Base-by-base conservation (phyloP, 768 basidiomycete species). In the Boletus vinaceobasis region DNA sequence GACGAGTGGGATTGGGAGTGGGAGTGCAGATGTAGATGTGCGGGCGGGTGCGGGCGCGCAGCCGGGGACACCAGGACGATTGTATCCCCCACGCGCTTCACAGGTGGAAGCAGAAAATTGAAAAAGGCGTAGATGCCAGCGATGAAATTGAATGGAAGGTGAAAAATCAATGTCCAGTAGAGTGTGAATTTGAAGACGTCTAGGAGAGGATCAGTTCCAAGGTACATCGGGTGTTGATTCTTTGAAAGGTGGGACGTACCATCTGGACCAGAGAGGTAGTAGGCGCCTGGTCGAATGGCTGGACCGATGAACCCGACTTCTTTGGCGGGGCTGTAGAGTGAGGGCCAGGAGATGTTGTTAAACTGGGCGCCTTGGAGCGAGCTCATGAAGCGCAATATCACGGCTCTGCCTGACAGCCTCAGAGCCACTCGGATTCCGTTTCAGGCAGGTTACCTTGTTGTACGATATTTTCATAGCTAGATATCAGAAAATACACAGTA, bases 131-230 rank as follows among this genome's bases (percentile, higher is more conserved):
- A 78, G 2, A 57, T 47, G 7, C 77, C 77, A 53, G 73, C 71
- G 33, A 76, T 35, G 31, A 73, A 55, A 52, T 72, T 78, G 39
- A 73, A 63, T 0, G 78, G 77, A n/a, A 66, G 66, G 61, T 78
- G 73, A 58, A 79, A 74, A 27, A 79, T 65, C n/a, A 79, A 52
- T 1, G 75, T 76, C 77, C 77, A 79, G 59, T 77, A 79, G 11
- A 79, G 68, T 10, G 77, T 79, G 65, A 79, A 79, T 13, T 59
- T 67, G 60, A 77, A 79, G 43, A 79, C 58, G 42, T 76, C 77
- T 79, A 29, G 26, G 17, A 19, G 35, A 23, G 2, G 23, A 13
- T 38, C 33, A 21, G n/a, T 23, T 33, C 32, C 8, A 4, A 13
- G 23, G 14, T 17, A 11, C 26, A 32, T 10, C 9, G 2, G 33